Percentiles rank a stretch among this genome's conserved stretches.
phyloP scores from a whole-genome alignment of 495 filamentous ascomycete genomes.

The Aeminium ludgeri region DNA sequence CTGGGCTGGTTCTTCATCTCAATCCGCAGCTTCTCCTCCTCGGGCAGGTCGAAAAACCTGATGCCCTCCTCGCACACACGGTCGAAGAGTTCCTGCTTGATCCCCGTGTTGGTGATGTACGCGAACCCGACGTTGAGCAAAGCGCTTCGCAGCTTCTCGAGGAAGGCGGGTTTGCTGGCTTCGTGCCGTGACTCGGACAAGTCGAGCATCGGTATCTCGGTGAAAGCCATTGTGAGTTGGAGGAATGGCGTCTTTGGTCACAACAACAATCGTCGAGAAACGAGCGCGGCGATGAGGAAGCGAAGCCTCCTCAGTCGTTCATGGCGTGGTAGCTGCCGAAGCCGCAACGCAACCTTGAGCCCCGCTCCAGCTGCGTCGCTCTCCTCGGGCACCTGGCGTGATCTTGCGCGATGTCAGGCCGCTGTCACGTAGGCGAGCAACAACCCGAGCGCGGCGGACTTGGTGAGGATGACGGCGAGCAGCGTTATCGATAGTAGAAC shows the following conservation, averaged over 20 bases:
- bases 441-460: background rate
- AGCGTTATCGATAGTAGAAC: background rate
- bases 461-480: slow-evolving; percentile 1
- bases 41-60: slow-evolving; percentile 65
- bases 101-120: slow-evolving; percentile 73
- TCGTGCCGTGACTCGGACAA: slow-evolving; percentile 45
- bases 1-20: slow-evolving; percentile 67
- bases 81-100: slow-evolving; percentile 46
- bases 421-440: background rate
- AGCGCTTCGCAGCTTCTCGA: slow-evolving; percentile 55
- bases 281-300: background rate
- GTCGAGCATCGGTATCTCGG: slow-evolving; percentile 64
- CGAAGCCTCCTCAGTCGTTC: background rate
- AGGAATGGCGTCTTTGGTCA: background rate
- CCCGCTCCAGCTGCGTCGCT: no score
- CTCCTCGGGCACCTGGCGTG: background rate
- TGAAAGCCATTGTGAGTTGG: slow-evolving; percentile 41
- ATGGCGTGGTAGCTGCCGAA: no score
- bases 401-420: background rate
- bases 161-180: slow-evolving; percentile 57
- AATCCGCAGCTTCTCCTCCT: slow-evolving; percentile 63
- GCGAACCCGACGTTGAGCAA: slow-evolving; percentile 86
- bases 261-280: background rate
- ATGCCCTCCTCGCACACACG: slow-evolving; percentile 52
- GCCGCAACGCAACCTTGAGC: no score